These are phyloP conservation scores for Eucalyptus dawsonii DNA, from an alignment of 345 rosid species.

Conservation along the genomic window DNA sequence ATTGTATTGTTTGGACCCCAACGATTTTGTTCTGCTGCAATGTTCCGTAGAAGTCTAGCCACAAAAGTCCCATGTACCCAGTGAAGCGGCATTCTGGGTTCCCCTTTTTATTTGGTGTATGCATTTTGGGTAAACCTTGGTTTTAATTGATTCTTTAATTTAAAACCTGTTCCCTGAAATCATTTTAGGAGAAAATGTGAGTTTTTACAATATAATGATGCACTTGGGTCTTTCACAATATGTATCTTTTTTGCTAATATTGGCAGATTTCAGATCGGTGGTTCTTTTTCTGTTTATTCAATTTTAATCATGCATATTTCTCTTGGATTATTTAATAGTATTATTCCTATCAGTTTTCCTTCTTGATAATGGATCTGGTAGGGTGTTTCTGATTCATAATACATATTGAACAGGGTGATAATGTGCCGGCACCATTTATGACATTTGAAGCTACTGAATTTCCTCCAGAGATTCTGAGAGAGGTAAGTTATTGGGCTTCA, in stretches of 20 bases:
- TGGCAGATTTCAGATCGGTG: not conserved
- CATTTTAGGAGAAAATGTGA: not conserved
- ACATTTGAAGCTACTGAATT: slow-evolving; percentile 87
- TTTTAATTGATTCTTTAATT: not conserved
- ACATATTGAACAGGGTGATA: slow-evolving; percentile 59
- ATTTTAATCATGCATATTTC: not conserved
- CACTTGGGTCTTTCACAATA: not conserved
- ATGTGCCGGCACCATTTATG: slow-evolving; percentile 85
- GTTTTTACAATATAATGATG: not conserved
- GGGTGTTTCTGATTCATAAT: not conserved
- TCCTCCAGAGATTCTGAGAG: slow-evolving; percentile 86
- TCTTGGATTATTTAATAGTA: not conserved
- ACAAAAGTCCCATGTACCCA: not conserved
- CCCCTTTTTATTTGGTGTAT: not conserved
- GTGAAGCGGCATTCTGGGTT: not conserved
- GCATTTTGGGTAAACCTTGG: not conserved
- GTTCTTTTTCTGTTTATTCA: not conserved
- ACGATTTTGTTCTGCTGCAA: not conserved
- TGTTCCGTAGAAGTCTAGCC: not conserved
- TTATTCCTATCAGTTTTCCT: not conserved
- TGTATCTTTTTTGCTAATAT: not conserved
- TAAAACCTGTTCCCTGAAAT: not conserved
- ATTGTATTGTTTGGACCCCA: not conserved
- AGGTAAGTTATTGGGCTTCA: slow-evolving; percentile 39
- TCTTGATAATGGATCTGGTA: not conserved